Percentiles rank a stretch among this genome's conserved stretches.
These are phyloP conservation scores for Kitagawia praeruptora DNA, from an alignment of 129 eudicot genomes.

Conservation along the genomic window DNA sequence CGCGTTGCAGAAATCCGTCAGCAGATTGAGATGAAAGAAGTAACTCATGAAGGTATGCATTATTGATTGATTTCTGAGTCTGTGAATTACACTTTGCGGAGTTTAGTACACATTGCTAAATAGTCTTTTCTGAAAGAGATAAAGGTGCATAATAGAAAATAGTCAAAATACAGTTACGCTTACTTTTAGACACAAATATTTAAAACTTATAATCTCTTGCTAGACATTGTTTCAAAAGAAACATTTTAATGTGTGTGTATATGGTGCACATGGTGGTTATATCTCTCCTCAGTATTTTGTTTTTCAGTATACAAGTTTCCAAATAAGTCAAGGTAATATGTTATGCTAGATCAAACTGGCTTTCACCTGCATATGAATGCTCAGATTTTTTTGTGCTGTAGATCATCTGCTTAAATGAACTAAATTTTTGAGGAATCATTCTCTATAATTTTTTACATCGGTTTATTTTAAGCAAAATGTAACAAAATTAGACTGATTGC, in stretches of 20 bases:
- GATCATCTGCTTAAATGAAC: neutral
- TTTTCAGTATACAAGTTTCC: neutral
- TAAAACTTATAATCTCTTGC: neutral
- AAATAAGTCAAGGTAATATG: neutral
- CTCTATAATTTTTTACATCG: neutral
- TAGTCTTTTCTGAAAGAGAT: neutral
- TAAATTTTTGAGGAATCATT: neutral
- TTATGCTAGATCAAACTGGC: neutral
- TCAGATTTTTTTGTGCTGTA: neutral
- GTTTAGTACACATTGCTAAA: neutral
- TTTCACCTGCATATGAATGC: neutral
- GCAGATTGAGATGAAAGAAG: constrained; percentile 56
- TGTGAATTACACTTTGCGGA: neutral
- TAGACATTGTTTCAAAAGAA: neutral
- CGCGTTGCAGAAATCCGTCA: constrained; percentile 62
- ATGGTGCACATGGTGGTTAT: neutral
- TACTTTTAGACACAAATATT: neutral
- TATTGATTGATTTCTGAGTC: constrained; percentile 7
- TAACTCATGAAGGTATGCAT: constrained; percentile 57
- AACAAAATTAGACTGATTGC: neutral
- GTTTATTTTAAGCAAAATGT: neutral
- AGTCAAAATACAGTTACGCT: neutral
- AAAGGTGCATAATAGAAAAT: neutral
- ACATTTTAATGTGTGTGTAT: neutral
- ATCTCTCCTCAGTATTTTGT: neutral